These are phyloP conservation scores for Schoenoplectus triqueter DNA, from an alignment of 202 grass and related monocot genomes.

Conservation along the genomic window DNA sequence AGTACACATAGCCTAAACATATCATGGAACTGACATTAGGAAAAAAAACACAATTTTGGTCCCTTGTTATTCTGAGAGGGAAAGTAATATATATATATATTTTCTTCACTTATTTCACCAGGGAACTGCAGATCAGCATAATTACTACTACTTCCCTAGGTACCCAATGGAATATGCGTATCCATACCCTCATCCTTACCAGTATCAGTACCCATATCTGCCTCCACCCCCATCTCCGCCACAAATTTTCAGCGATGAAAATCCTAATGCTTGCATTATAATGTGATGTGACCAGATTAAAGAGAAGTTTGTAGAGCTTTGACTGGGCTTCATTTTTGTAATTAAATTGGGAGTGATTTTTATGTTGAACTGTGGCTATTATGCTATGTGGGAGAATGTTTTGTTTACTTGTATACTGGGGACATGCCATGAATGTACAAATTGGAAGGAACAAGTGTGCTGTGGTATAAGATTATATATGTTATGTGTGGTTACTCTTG, in stretches of 20 bases:
- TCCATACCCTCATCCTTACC: slow-evolving; percentile 8
- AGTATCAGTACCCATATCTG: slow-evolving; percentile 4
- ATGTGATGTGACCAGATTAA: slow-evolving; percentile 55
- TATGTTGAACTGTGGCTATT: neutral
- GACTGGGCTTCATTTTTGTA: slow-evolving; percentile 5
- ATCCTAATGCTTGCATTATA: slow-evolving; percentile 77
- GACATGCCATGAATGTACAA: neutral
- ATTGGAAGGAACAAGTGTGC: too few relatives aligned
- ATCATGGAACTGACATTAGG: neutral
- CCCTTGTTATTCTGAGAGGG: neutral
- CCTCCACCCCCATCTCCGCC: slow-evolving; percentile 43
- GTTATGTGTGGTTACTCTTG: too few relatives aligned
- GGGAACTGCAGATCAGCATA: slow-evolving; percentile 26
- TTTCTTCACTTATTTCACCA: neutral
- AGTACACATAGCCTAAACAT: too few relatives aligned
- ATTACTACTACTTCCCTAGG: slow-evolving; percentile 19
- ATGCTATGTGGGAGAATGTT: neutral
- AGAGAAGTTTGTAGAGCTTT: neutral
- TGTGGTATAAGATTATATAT: too few relatives aligned
- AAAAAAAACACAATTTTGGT: neutral
- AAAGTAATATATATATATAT: neutral
- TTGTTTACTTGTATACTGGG: neutral
- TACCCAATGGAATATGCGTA: slow-evolving; percentile 25
- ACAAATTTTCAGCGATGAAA: slow-evolving; percentile 91
- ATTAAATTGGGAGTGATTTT: slow-evolving; percentile 25